These are phyloP conservation scores for Candida suzukii DNA, from an alignment of 805 yeast genomes.

Conservation along the genomic window DNA sequence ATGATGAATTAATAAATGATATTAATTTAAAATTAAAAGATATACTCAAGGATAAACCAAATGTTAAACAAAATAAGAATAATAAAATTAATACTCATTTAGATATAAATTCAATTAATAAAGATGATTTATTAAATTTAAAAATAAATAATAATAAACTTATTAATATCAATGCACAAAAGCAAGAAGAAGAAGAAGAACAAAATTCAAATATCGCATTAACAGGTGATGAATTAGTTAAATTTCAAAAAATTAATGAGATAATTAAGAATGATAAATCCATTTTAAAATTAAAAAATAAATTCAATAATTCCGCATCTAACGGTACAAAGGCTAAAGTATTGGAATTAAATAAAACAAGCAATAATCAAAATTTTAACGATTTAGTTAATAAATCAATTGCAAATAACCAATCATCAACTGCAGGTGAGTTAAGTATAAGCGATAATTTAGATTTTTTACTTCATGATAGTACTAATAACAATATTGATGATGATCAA, in stretches of 20 bases:
- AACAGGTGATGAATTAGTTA: conserved; percentile 13
- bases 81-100: neutral
- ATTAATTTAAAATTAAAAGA: neutral
- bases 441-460: conserved; percentile 16
- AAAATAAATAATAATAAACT: neutral
- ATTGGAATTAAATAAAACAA: conserved; percentile 8
- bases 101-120: too few relatives aligned
- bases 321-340: conserved; percentile 9
- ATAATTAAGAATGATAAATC: conserved; percentile 16
- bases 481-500: too few relatives aligned
- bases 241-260: conserved; percentile 15
- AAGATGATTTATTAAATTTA: conserved; percentile 11
- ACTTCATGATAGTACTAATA: conserved; percentile 6
- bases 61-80: neutral
- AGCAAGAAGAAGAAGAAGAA: neutral
- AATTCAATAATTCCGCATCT: neutral
- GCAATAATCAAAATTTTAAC: conserved; percentile 10
- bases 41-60: neutral
- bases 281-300: conserved; percentile 8
- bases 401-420: conserved; percentile 2
- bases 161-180: neutral
- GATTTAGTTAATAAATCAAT: conserved; percentile 8
- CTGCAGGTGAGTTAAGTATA: conserved; percentile 2
- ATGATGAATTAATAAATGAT: conserved; percentile 5
- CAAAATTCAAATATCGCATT: too few relatives aligned